Conservation (phyloP, 2,329 filamentous ascomycete species). For the Fonsecaea pedrosoi region DNA sequence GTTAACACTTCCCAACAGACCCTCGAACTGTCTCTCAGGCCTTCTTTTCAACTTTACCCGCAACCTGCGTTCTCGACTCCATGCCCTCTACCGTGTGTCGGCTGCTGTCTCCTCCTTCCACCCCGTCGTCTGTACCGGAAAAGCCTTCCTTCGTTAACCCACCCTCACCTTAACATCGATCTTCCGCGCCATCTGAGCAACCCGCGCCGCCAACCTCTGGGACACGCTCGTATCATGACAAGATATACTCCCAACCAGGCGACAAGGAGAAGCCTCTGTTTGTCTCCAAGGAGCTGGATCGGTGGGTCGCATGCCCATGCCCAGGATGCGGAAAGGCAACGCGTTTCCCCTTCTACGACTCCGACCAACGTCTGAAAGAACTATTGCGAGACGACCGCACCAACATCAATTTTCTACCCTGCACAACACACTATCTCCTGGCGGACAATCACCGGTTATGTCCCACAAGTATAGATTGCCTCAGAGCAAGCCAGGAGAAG, state of each 20-base stretch:
- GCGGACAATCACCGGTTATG: too few relatives aligned
- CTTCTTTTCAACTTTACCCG: slow-evolving; percentile 8
- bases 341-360: not conserved
- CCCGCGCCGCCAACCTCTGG: not conserved
- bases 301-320: too few relatives aligned
- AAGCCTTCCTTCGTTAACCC: not conserved
- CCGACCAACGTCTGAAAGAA: slow-evolving; percentile 22
- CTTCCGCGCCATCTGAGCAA: slow-evolving; percentile 4
- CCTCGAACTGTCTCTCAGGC: slow-evolving; percentile 13
- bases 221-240: too few relatives aligned
- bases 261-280: too few relatives aligned
- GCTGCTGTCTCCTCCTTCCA: not conserved
- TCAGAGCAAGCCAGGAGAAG: too few relatives aligned
- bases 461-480: too few relatives aligned
- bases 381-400: slow-evolving; percentile 23
- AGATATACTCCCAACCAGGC: too few relatives aligned
- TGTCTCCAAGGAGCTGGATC: too few relatives aligned
- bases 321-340: too few relatives aligned
- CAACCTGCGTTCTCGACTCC: not conserved
- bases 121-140: not conserved
- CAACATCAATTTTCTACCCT: slow-evolving; percentile 19
- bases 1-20: slow-evolving; percentile 33
- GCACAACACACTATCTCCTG: too few relatives aligned
- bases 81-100: slow-evolving; percentile 11
- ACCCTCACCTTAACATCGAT: not conserved